These are phyloP conservation scores for Colletotrichum sp. DNA, from an alignment of 2,329 filamentous ascomycete species.

Conservation along the genomic window DNA sequence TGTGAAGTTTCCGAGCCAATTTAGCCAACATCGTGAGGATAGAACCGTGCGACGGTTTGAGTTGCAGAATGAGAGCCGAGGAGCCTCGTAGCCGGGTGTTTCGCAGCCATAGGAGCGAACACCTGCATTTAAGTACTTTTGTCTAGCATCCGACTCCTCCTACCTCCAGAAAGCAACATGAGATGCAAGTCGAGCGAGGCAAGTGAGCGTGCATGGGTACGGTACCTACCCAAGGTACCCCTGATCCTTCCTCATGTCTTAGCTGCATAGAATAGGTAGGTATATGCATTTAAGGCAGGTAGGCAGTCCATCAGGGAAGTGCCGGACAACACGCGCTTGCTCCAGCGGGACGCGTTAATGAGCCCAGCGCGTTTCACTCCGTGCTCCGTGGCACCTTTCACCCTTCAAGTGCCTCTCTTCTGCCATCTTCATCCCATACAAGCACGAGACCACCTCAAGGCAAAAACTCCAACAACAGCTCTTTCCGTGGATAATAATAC, in stretches of 20 bases:
- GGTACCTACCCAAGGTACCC: not conserved
- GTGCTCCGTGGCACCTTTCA: not conserved
- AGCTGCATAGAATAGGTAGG: not conserved
- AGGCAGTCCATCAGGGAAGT: not conserved
- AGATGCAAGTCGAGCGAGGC: not conserved
- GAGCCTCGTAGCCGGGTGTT: not conserved
- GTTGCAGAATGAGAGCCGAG: not conserved
- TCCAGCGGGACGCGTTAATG: conserved; percentile 16
- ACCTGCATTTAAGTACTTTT: not conserved
- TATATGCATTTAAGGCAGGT: not conserved
- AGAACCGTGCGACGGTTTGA: not conserved
- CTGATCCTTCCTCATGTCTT: not conserved
- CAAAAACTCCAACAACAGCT: not conserved
- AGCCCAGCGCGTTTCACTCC: conserved; percentile 20
- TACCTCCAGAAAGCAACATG: not conserved
- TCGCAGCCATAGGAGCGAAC: not conserved
- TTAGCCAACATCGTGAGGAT: not conserved
- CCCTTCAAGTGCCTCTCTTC: not conserved
- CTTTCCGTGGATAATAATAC: not conserved
- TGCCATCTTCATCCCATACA: conserved; percentile 10
- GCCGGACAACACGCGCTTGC: conserved; percentile 5
- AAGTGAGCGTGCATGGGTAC: not conserved
- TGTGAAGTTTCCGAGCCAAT: not conserved
- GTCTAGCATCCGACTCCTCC: not conserved
- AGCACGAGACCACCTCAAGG: not conserved